Conservation (phyloP, 768 basidiomycete genomes). For the Gloeopeniophorella convolvens region DNA sequence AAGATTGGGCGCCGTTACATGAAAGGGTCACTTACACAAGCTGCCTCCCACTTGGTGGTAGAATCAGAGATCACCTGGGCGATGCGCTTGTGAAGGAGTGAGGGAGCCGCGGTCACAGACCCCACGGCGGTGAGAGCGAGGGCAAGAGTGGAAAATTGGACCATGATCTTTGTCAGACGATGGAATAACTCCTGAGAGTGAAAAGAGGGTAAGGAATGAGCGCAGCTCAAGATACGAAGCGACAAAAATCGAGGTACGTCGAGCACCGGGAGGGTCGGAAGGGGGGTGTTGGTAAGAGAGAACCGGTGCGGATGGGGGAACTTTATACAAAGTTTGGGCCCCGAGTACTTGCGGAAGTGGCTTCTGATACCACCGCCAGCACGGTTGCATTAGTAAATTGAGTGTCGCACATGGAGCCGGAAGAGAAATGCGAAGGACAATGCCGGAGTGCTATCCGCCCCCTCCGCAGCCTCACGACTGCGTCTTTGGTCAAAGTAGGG, state of each 20-base stretch:
- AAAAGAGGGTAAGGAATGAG: neutral
- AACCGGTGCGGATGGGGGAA: neutral
- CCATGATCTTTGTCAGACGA: constrained; percentile 24
- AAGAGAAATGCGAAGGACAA: neutral
- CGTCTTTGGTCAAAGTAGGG: neutral
- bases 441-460: neutral
- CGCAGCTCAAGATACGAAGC: constrained; percentile 12
- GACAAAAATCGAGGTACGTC: constrained; percentile 6
- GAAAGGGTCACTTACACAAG: constrained; percentile 38
- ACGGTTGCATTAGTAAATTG: too few species aligned
- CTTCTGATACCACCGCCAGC: too few species aligned
- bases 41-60: constrained; percentile 39
- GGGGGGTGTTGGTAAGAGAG: neutral
- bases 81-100: constrained; percentile 37
- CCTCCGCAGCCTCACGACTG: neutral
- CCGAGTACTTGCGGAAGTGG: too few species aligned
- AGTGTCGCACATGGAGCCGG: too few species aligned
- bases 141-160: constrained; percentile 28
- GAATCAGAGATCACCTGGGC: constrained; percentile 38
- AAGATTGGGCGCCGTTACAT: too few species aligned
- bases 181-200: neutral
- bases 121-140: constrained; percentile 30
- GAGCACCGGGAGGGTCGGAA: neutral
- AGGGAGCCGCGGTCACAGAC: constrained; percentile 31
- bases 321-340: too few species aligned